Base-by-base conservation (phyloP, 2,329 filamentous ascomycete genomes). In the Beauveria pseudobassiana region DNA sequence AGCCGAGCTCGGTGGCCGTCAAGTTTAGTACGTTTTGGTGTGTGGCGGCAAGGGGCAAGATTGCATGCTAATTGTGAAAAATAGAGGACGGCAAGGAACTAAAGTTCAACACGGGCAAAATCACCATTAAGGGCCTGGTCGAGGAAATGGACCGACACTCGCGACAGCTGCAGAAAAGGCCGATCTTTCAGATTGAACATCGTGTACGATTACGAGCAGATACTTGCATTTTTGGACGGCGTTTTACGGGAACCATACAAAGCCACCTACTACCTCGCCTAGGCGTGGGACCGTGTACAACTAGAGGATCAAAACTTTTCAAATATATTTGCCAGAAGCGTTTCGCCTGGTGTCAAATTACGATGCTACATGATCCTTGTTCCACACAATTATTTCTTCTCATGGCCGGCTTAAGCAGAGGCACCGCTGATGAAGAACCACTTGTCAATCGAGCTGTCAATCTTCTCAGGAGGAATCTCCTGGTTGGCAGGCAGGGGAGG, bases 351-450 rank as follows among this genome's bases (percentile, higher is more conserved):
- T 50, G n/a, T 24, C 38, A 59, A 42, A 52, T 46, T 12, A 42
- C n/a, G 18, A 46, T 24, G 50, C 34, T 53, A 26, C 18, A 45
- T 53, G 40, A 34, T 52, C 48, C 40, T 24, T 38, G 12, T 38
- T 12, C 22, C 34, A 45, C 22, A 28, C 24, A 22, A 18, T 1
- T 20, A 18, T 6, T 55, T 57, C 53, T 43, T 42, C 43, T 22
- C 43, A 8, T 20, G 22, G 50, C 24, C 14, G 34, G 63, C 70
- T 80, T 90, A 93, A 71, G 88, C 83, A 70, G 92, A 91, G 74
- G 95, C 95, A 78, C 95, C 95, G 77, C 92, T 96, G 80, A 99
- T 99, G 87, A 98, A 99, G 89, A 99, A 99, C 95, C 95, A 99
- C 87, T 99, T 99, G 87, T 99, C 95, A 74, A 98, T 96, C 78